Percentiles rank a stretch among this genome's conserved stretches.
phyloP scores from a whole-genome alignment of 441 rosid genomes.

The Erodium moschatum region DNA sequence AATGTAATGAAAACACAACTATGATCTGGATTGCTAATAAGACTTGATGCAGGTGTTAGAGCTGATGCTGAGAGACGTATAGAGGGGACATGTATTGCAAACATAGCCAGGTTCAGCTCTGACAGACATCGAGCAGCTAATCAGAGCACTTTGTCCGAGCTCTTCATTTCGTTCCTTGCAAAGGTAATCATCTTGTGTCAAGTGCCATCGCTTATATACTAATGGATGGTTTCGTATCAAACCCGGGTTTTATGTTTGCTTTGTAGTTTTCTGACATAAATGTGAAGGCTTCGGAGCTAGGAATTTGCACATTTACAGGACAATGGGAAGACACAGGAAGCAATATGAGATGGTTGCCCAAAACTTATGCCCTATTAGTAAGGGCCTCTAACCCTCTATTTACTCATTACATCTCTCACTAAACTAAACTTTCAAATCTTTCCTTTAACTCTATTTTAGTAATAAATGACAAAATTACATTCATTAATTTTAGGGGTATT shows the following conservation, averaged over 20 bases:
- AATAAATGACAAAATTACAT: no score
- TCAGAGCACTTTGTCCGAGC: conserved; percentile 60
- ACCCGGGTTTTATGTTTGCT: background rate
- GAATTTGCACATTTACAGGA: conserved; percentile 70
- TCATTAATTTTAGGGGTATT: no score
- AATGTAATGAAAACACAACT: background rate
- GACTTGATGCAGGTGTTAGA: conserved; percentile 46
- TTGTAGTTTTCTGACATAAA: conserved; percentile 52
- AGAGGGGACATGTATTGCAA: conserved; percentile 39
- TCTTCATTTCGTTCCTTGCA: conserved; percentile 62
- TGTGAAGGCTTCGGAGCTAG: conserved; percentile 41
- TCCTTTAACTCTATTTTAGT: no score
- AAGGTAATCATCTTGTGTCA: conserved; percentile 37
- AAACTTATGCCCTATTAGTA: conserved; percentile 63
- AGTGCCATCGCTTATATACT: no score
- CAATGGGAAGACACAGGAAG: conserved; percentile 49
- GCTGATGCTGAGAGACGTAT: conserved; percentile 53
- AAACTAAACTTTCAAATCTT: no score
- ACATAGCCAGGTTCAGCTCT: conserved; percentile 47
- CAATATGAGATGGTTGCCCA: conserved; percentile 77
- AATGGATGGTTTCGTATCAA: background rate
- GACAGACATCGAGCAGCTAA: conserved; percentile 35
- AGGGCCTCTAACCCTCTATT: conserved; percentile 16
- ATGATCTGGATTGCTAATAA: background rate
- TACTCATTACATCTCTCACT: no score